Percentiles rank a stretch among this genome's conserved stretches.
Conservation (phyloP, 306 rosid genomes). For the Macrotyloma uniflorum region DNA sequence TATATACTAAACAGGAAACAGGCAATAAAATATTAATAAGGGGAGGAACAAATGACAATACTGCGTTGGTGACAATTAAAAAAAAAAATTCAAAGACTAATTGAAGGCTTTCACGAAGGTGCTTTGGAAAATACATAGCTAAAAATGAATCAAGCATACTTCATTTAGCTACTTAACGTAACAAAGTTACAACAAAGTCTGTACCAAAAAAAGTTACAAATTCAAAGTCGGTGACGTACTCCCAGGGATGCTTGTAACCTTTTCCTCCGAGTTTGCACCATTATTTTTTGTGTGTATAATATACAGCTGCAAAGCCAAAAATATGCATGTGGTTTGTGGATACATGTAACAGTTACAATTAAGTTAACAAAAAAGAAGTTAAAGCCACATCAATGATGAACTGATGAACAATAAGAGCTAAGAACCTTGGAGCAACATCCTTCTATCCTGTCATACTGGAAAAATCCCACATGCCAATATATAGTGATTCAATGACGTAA, state of each 20-base stretch:
- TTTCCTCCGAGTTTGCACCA: neutral
- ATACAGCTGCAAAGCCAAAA: neutral
- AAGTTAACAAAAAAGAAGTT: neutral
- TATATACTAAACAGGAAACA: neutral
- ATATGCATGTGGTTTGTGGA: neutral
- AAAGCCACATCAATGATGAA: constrained; percentile 19
- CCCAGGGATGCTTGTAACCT: neutral
- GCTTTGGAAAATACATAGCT: neutral
- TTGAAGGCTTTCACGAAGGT: neutral
- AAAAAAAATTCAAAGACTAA: neutral
- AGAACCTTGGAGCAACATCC: constrained; percentile 16
- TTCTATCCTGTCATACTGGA: neutral
- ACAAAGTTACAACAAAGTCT: neutral
- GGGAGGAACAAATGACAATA: neutral
- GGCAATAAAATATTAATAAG: neutral
- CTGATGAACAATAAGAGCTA: constrained; percentile 21
- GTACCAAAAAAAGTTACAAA: neutral
- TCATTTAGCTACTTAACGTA: neutral
- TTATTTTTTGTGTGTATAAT: neutral
- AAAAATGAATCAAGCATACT: neutral
- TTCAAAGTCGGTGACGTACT: neutral
- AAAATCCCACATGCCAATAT: constrained; percentile 15
- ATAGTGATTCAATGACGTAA: neutral
- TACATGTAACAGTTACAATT: neutral
- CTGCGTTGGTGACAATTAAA: neutral